These are phyloP conservation scores for Magnolia changhungtana DNA, from an alignment of 164 flowering plant genomes.

Conservation along the genomic window DNA sequence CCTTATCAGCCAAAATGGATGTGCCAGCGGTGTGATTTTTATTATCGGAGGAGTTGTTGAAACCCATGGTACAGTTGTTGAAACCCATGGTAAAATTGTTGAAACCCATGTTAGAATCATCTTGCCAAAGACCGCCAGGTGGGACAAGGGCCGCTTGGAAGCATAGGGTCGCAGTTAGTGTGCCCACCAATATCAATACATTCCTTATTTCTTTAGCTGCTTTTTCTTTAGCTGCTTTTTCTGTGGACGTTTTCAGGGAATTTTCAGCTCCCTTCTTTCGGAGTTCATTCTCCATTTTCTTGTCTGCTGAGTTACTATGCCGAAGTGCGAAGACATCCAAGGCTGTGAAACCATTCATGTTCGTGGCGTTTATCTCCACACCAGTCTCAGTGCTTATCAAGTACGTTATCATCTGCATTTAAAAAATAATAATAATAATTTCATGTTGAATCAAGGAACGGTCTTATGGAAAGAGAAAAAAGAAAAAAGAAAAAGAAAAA, in stretches of 20 bases:
- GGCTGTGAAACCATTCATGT: conserved; percentile 1
- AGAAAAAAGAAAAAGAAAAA: neutral
- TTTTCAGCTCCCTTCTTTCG: neutral
- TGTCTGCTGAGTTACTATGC: neutral
- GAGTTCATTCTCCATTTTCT: neutral
- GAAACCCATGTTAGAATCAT: too few species aligned
- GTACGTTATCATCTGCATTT: neutral
- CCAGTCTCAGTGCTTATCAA: neutral
- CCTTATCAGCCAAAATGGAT: too few species aligned
- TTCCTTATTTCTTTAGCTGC: neutral
- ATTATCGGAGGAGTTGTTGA: too few species aligned
- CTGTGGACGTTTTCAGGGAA: neutral
- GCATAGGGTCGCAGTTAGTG: neutral
- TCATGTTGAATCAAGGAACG: neutral
- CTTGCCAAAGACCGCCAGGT: conserved; percentile 2
- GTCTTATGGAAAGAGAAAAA: neutral
- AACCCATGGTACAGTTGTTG: too few species aligned
- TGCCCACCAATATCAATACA: neutral
- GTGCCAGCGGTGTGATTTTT: too few species aligned
- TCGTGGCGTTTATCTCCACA: neutral
- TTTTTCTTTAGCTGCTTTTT: neutral
- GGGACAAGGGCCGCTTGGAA: conserved; percentile 1
- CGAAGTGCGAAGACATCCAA: neutral
- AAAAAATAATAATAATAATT: too few species aligned
- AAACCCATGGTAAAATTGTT: too few species aligned